Conservation (phyloP, 805 yeast genomes). For the Nakazawaea wickerhamii region DNA sequence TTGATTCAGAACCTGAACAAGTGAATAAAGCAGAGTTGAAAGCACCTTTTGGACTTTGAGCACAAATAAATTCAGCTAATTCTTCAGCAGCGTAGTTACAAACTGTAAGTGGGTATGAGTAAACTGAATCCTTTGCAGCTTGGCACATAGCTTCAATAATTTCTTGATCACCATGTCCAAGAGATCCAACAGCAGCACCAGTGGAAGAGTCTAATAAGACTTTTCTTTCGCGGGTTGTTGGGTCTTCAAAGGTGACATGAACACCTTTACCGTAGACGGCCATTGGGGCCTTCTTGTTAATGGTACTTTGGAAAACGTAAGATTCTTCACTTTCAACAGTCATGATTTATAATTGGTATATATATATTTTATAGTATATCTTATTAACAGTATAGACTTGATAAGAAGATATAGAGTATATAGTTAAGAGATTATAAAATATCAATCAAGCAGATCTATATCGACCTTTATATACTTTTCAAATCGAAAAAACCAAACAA, state of each 20-base stretch:
- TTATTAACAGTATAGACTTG: too few relatives aligned
- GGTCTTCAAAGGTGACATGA: slow-evolving; percentile 30
- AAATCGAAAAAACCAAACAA: too few relatives aligned
- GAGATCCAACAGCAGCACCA: slow-evolving; percentile 38
- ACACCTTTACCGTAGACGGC: slow-evolving; percentile 37
- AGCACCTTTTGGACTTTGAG: slow-evolving; percentile 37
- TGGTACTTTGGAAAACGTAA: slow-evolving; percentile 38
- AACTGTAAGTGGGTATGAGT: slow-evolving; percentile 26
- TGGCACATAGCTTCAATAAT: slow-evolving; percentile 27
- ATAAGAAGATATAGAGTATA: neutral
- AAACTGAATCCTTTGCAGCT: slow-evolving; percentile 26
- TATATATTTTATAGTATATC: too few relatives aligned
- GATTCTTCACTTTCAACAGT: slow-evolving; percentile 27
- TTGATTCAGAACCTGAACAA: slow-evolving; percentile 68
- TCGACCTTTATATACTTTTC: too few relatives aligned
- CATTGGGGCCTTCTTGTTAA: slow-evolving; percentile 31
- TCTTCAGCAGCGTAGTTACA: slow-evolving; percentile 30
- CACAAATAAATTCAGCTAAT: slow-evolving; percentile 33
- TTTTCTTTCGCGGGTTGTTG: slow-evolving; percentile 27
- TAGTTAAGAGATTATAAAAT: too few relatives aligned
- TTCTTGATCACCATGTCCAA: slow-evolving; percentile 33
- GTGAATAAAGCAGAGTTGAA: slow-evolving; percentile 39
- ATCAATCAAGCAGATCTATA: too few relatives aligned
- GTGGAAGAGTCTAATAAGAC: slow-evolving; percentile 32
- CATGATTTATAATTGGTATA: slow-evolving; percentile 10